These are phyloP conservation scores for Cubamyces sp. DNA, from an alignment of 768 basidiomycete species.

Conservation along the genomic window DNA sequence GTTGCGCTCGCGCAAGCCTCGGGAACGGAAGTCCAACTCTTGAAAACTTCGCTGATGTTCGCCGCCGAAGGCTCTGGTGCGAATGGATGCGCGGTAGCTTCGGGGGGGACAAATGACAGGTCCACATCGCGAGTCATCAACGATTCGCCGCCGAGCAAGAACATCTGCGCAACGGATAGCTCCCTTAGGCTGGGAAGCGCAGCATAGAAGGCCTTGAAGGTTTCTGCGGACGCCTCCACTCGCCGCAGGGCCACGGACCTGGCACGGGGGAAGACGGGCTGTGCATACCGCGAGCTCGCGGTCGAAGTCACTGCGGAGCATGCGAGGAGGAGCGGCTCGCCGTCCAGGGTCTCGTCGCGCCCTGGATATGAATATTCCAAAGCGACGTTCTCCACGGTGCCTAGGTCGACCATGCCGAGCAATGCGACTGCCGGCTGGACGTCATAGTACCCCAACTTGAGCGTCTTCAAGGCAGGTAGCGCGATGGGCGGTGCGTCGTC, in stretches of 20 bases:
- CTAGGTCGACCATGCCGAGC: slow-evolving; percentile 47
- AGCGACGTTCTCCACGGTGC: slow-evolving; percentile 40
- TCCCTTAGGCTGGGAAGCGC: slow-evolving; percentile 25
- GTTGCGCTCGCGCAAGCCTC: too few species aligned
- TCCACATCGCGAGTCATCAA: slow-evolving; percentile 15
- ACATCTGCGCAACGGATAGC: slow-evolving; percentile 31
- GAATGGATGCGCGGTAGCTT: neutral
- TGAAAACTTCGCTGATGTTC: too few species aligned
- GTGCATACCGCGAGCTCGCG: slow-evolving; percentile 30
- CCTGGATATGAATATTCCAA: slow-evolving; percentile 50
- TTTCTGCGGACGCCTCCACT: slow-evolving; percentile 40
- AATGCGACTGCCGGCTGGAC: slow-evolving; percentile 41
- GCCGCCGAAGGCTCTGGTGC: too few species aligned
- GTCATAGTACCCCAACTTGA: slow-evolving; percentile 52
- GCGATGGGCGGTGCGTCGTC: slow-evolving; percentile 32
- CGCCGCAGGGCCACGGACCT: slow-evolving; percentile 40
- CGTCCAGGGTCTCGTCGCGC: slow-evolving; percentile 44
- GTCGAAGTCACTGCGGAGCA: slow-evolving; percentile 24
- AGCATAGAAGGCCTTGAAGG: slow-evolving; percentile 26
- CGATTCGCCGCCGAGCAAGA: slow-evolving; percentile 19
- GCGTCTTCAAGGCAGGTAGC: slow-evolving; percentile 43
- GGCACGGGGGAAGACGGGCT: slow-evolving; percentile 42
- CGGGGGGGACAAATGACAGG: slow-evolving; percentile 8
- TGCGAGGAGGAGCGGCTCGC: slow-evolving; percentile 34
- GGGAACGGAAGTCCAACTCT: too few species aligned